Evolutionary conservation across 441 rosid species (phyloP), one percentile per base, ranked within the genome.

Genomic region (Adansonia grandidieri): DNA sequence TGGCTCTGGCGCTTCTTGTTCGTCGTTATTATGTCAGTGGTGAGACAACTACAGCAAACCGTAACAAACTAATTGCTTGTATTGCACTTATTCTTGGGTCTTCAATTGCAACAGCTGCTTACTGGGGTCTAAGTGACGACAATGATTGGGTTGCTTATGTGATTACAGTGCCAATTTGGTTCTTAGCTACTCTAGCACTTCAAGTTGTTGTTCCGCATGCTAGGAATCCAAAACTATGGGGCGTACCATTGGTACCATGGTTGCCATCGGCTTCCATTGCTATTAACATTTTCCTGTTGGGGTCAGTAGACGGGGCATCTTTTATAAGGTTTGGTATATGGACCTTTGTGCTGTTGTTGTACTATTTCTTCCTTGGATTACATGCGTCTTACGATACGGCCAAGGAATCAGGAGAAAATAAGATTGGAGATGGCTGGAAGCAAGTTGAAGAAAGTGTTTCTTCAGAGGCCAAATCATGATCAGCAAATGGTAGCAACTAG

Each of bases 211-310:
- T 93, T 4, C 94, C 97, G 0, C 90, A 87, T 22, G 94, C 93
- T 28, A 88, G 92, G 72, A 83, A 76, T 9, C 95, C 97, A 2
- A 88, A 82, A 20, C 57, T 89, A 0, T 93, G 97, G 98, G 97
- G 97, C 8, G 94, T 85, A 48, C 97, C 97, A 0, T 75, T 93
- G 79, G 94, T 93, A 37, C 98, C 97, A 1, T 93, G 92, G 93
- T 9, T 93, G 77, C 98, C 98, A 3, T 92, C 98, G 1, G 79
- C 83, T 14, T 93, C 97, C 1, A 89, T 93, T 24, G 84, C 89
- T 0, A 87, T 89, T 70, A 93, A 92, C 73, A 80, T 93, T 1
- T 89, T 92, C 86, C 87, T 92, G 3, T 83, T 93, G 3, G 97
- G 97, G 1, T 93, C 98, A 2, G 91, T 93, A 5, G 92, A 89